Evolutionary conservation across 228 moss, liverwort and hornwort genomes (phyloP), one percentile per base, ranked within the genome.

Genomic region (Sphagnum magellanicum): DNA sequence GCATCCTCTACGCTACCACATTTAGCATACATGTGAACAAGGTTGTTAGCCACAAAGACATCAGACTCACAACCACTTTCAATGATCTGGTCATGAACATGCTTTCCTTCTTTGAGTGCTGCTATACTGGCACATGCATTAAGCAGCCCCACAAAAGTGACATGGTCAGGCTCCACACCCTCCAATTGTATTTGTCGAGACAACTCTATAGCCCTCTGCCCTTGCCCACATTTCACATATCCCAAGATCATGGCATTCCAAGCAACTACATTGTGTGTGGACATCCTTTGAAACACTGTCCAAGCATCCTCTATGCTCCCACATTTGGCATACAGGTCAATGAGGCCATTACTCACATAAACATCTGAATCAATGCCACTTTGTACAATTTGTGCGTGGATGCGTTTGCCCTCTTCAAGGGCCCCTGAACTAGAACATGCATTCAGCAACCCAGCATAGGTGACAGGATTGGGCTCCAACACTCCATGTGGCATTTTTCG

Each of bases 1-100:
- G 71, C 71, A 51, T 71, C 71, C 62, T 63, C 62, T 63, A 71
- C 48, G 62, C 71, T 63, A 0, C 71, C 71, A 51, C 71, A 71
- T 62, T 32, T n/a, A 16, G 62, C 62, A 32, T 62, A 62, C 62
- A 62, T 62, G 17, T 32, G 7, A 32, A 62, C 16, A 12, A 61
- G 8, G 51, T 17, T 61, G 50, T 49, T 49, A 4, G 60, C 61
- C 55, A 55, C 9, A 8, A 8, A 8, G 0, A 55, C 1, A 12
- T 12, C 8, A 8, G 55, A 12, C 55, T 55, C 9, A 55, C 8
- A 8, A 8, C 12, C 55, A 55, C 12, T 8, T 55, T 55, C 12
- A 51, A 61, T 60, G 4, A 50, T 16, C 0, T 60, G 50, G 32
- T 60, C 61, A 62, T 70, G 70, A n/a, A 70, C 50, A 47, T 51